These are phyloP conservation scores for Teratosphaeria nubilosa DNA, from an alignment of 2,329 filamentous ascomycete genomes.

Conservation along the genomic window DNA sequence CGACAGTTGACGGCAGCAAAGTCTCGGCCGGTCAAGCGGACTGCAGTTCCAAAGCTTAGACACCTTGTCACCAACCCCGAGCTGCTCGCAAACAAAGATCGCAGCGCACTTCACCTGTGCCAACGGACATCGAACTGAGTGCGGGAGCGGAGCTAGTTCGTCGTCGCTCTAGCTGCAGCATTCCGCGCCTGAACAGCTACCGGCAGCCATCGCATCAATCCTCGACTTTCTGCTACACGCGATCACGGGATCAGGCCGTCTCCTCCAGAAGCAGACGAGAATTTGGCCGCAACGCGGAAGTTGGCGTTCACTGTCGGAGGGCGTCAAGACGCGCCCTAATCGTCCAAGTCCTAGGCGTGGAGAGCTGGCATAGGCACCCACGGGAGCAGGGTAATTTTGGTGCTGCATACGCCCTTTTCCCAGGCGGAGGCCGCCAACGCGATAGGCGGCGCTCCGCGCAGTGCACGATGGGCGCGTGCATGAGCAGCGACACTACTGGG, in stretches of 20 bases:
- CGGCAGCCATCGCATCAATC: background rate
- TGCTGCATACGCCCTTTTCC: conserved; percentile 2
- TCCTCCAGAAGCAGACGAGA: background rate
- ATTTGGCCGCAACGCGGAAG: background rate
- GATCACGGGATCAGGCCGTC: background rate
- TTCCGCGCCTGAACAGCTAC: background rate
- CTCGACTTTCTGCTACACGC: background rate
- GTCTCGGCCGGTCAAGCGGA: background rate
- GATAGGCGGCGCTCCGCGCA: conserved; percentile 10
- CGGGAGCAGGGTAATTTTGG: background rate
- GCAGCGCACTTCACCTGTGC: background rate
- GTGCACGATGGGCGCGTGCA: conserved; percentile 73
- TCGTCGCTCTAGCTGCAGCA: background rate
- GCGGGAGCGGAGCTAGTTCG: background rate
- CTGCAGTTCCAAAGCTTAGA: background rate
- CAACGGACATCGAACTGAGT: background rate
- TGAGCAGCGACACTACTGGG: conserved; percentile 79
- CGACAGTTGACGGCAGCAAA: background rate
- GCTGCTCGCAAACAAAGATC: background rate
- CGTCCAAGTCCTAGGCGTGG: background rate
- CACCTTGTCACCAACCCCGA: background rate
- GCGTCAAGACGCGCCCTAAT: background rate
- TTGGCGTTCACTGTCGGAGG: background rate
- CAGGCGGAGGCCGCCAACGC: conserved; percentile 18
- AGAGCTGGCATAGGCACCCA: background rate